Percentiles rank a stretch among this genome's conserved stretches.
Conservation (phyloP, 2,329 filamentous ascomycete genomes). For the Beauveria sp. region DNA sequence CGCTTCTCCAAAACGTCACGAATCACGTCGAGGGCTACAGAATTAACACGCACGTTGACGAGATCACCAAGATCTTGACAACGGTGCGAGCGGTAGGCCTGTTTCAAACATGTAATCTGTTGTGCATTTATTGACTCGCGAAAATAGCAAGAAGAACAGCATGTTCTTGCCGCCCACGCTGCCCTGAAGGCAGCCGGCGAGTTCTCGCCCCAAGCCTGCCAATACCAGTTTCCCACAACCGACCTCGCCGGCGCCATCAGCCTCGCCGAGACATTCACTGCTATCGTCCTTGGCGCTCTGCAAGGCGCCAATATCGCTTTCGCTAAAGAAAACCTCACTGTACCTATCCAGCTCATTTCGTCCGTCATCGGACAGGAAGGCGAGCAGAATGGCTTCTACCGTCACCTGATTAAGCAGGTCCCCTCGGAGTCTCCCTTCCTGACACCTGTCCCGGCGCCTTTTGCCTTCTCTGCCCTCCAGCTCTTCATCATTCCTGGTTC, state of each 20-base stretch:
- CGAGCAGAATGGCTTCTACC: conserved; percentile 65
- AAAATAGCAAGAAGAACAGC: conserved; percentile 57
- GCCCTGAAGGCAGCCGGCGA: conserved; percentile 45
- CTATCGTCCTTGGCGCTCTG: conserved; percentile 60
- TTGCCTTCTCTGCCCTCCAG: conserved; percentile 57
- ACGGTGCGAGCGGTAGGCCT: conserved; percentile 38
- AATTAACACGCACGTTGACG: conserved; percentile 27
- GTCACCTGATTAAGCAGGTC: conserved; percentile 45
- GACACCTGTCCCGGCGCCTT: conserved; percentile 52
- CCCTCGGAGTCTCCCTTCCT: conserved; percentile 60
- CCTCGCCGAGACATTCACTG: conserved; percentile 59
- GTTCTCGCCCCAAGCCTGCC: conserved; percentile 52
- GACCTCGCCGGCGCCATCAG: conserved; percentile 50
- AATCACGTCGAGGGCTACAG: conserved; percentile 43
- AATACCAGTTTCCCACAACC: conserved; percentile 55
- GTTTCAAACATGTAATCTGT: neutral
- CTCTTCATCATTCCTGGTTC: conserved; percentile 51
- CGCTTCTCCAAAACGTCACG: conserved; percentile 59
- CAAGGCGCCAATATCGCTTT: conserved; percentile 55
- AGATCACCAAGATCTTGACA: conserved; percentile 42
- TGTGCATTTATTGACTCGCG: neutral
- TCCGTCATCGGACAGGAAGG: conserved; percentile 67
- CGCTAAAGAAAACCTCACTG: conserved; percentile 42
- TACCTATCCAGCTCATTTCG: conserved; percentile 48
- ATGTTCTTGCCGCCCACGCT: conserved; percentile 53